phyloP scores from a whole-genome alignment of 2,329 filamentous ascomycete genomes.

The Colletotrichum musicola region DNA sequence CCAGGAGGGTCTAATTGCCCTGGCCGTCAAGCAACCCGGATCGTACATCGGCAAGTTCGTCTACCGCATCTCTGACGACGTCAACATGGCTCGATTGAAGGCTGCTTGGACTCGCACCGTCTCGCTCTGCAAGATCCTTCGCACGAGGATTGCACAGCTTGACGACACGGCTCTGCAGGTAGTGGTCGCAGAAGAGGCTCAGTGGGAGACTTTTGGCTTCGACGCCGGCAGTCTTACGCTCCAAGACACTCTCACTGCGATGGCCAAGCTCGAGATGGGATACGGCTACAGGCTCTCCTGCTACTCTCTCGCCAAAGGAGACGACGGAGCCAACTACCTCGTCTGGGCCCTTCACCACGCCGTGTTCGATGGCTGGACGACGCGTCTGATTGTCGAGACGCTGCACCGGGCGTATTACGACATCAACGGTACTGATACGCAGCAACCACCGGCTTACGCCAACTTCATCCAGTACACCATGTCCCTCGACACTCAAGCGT shows the following conservation, averaged over 20 bases:
- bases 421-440: constrained; percentile 8
- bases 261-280: background rate
- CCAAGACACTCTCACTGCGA: background rate
- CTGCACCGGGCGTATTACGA: constrained; percentile 23
- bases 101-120: background rate
- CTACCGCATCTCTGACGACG: constrained; percentile 40
- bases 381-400: background rate
- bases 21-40: constrained; percentile 49
- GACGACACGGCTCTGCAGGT: background rate
- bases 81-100: constrained; percentile 43
- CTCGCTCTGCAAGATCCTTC: constrained; percentile 9
- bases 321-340: background rate
- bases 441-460: constrained; percentile 16
- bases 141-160: background rate
- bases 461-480: constrained; percentile 27
- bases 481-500: constrained; percentile 5
- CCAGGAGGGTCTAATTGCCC: constrained; percentile 55
- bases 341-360: constrained; percentile 22
- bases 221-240: background rate
- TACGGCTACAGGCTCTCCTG: background rate
- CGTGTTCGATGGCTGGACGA: constrained; percentile 12
- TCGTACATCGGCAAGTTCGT: constrained; percentile 50
- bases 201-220: background rate
- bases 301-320: constrained; percentile 17
- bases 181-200: constrained; percentile 20